phyloP scores from a whole-genome alignment of 768 basidiomycete genomes.

The Panus rudis region DNA sequence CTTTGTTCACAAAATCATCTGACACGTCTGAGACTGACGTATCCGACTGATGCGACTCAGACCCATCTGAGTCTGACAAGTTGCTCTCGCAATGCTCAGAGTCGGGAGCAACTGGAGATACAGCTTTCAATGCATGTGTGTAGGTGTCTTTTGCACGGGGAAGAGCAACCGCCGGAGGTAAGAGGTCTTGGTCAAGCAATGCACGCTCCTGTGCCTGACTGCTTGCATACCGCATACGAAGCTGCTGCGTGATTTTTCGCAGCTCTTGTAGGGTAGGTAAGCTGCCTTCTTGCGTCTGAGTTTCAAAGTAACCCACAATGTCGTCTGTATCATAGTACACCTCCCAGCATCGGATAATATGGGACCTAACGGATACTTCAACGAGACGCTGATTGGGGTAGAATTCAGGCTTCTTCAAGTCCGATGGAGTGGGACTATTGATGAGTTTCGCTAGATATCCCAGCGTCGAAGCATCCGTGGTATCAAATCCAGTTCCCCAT shows the following conservation, averaged over 20 bases:
- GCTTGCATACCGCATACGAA: background rate
- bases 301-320: slow-evolving; percentile 1
- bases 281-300: background rate
- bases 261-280: background rate
- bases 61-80: too few species aligned
- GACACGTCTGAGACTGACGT: too few species aligned
- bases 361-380: background rate
- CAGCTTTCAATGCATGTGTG: too few species aligned
- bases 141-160: too few species aligned
- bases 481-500: slow-evolving; percentile 15
- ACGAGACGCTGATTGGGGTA: background rate
- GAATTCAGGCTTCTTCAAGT: slow-evolving; percentile 8
- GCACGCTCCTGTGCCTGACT: background rate
- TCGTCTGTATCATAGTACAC: background rate
- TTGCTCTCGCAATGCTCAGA: too few species aligned
- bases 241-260: background rate
- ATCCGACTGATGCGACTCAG: too few species aligned
- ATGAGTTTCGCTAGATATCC: slow-evolving; percentile 7
- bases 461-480: slow-evolving; percentile 10
- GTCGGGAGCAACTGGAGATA: too few species aligned
- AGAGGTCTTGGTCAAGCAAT: background rate
- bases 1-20: too few species aligned
- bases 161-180: too few species aligned
- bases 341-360: background rate
- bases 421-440: slow-evolving; percentile 5